Conservation (phyloP, 768 basidiomycete species). For the Nidularia pulvinata region DNA sequence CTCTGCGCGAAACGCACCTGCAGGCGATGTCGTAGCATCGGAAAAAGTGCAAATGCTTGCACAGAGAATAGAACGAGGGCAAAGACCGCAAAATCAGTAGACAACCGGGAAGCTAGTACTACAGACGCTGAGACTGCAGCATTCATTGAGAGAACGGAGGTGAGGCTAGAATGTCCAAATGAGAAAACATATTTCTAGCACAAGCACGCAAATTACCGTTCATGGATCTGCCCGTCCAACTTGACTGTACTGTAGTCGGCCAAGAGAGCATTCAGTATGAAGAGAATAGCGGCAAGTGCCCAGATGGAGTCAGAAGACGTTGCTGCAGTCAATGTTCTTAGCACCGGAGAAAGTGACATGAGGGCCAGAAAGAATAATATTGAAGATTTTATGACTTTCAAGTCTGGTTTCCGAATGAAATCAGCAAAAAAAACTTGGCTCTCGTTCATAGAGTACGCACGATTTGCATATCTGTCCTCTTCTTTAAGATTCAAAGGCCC, state of each 20-base stretch:
- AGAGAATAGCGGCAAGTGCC: slow-evolving; percentile 88
- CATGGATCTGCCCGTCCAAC: slow-evolving; percentile 43
- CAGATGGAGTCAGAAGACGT: slow-evolving; percentile 98
- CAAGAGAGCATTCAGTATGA: slow-evolving; percentile 78
- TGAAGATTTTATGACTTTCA: slow-evolving; percentile 77
- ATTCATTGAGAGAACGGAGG: slow-evolving; percentile 86
- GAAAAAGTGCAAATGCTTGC: slow-evolving; percentile 82
- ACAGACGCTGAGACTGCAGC: slow-evolving; percentile 93
- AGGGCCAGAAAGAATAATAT: slow-evolving; percentile 88
- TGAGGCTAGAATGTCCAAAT: slow-evolving; percentile 46
- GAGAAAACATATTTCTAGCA: slow-evolving; percentile 9
- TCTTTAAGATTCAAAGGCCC: slow-evolving; percentile 23
- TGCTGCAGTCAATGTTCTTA: slow-evolving; percentile 90
- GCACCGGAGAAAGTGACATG: slow-evolving; percentile 87
- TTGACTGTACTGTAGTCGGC: slow-evolving; percentile 74
- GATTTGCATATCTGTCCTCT: slow-evolving; percentile 23
- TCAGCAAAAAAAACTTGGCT: background rate
- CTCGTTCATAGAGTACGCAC: slow-evolving; percentile 13
- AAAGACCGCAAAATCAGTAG: slow-evolving; percentile 85
- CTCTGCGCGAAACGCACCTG: slow-evolving; percentile 44
- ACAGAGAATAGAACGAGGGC: slow-evolving; percentile 86
- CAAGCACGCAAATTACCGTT: slow-evolving; percentile 44
- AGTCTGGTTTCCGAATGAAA: slow-evolving; percentile 35
- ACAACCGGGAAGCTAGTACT: slow-evolving; percentile 88
- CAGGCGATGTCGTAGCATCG: slow-evolving; percentile 71